Evolutionary conservation across 371 early-diverging fungal genomes (phyloP).

Genomic region (Circinella minor): DNA sequence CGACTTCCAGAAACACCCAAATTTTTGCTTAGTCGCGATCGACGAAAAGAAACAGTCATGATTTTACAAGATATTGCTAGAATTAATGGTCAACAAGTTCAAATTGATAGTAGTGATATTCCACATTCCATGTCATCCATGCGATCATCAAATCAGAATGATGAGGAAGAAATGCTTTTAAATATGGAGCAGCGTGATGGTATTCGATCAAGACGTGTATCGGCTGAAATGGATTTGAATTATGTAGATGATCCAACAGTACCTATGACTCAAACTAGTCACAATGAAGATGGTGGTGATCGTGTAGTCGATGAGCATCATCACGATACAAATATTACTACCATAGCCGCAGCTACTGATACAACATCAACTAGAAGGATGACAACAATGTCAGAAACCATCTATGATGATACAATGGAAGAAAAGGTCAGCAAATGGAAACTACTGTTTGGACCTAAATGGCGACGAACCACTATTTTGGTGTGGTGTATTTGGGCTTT

Average conservation of each 20-base stretch:
- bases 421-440: slow-evolving; percentile 1
- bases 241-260: background rate
- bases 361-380: no score
- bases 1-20: slow-evolving; percentile 82
- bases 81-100: slow-evolving; percentile 64
- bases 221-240: background rate
- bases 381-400: background rate
- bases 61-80: slow-evolving; percentile 75
- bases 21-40: slow-evolving; percentile 70
- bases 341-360: no score
- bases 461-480: slow-evolving; percentile 67
- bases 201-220: background rate
- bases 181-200: background rate
- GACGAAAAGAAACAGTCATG: slow-evolving; percentile 72
- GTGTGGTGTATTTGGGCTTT: slow-evolving; percentile 85
- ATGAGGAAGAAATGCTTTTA: slow-evolving; percentile 7
- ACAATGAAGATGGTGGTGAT: background rate
- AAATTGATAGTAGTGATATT: slow-evolving; percentile 36
- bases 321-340: background rate
- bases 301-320: background rate
- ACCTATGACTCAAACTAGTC: slow-evolving; percentile 10
- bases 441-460: slow-evolving; percentile 50
- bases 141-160: background rate
- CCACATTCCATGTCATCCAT: slow-evolving; percentile 9
- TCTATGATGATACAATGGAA: background rate